Evolutionary conservation across 352 stramenopile species (phyloP).

Genomic region (Peronospora destructor): DNA sequence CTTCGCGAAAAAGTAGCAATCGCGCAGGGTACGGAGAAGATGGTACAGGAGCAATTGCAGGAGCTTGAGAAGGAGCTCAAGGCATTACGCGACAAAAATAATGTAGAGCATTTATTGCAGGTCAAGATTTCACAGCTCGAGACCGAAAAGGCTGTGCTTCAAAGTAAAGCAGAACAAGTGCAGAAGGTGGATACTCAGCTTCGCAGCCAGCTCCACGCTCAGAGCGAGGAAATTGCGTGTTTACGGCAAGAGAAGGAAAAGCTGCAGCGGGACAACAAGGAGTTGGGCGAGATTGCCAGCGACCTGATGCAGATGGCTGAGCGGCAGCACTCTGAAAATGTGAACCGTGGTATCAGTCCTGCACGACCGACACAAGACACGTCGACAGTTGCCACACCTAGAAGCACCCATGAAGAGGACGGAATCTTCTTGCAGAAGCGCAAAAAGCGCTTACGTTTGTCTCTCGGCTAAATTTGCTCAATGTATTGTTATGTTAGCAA

Average conservation of each 20-base stretch:
- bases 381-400: constrained; percentile 2
- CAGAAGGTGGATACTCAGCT: constrained; percentile 56
- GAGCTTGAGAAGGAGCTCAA: constrained; percentile 30
- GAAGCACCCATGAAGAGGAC: constrained; percentile 22
- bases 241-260: constrained; percentile 31
- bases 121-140: constrained; percentile 38
- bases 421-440: constrained; percentile 31
- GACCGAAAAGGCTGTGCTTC: constrained; percentile 61
- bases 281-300: constrained; percentile 50
- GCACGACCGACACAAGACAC: constrained; percentile 22
- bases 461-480: constrained; percentile 27
- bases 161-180: constrained; percentile 52
- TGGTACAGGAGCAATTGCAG: constrained; percentile 31
- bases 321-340: constrained; percentile 39
- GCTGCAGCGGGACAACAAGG: constrained; percentile 43
- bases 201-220: constrained; percentile 36
- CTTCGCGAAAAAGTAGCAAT: constrained; percentile 33
- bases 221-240: constrained; percentile 36
- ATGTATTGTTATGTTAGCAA: constrained; percentile 19
- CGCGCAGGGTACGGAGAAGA: constrained; percentile 21
- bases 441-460: constrained; percentile 38
- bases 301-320: constrained; percentile 68
- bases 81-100: constrained; percentile 27
- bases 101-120: constrained; percentile 28
- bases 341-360: constrained; percentile 16